A percentile compares a stretch with the other conserved stretches of the same genome.
Conservation (phyloP, 73 alveolate species). For the Durusdinium trenchii region DNA sequence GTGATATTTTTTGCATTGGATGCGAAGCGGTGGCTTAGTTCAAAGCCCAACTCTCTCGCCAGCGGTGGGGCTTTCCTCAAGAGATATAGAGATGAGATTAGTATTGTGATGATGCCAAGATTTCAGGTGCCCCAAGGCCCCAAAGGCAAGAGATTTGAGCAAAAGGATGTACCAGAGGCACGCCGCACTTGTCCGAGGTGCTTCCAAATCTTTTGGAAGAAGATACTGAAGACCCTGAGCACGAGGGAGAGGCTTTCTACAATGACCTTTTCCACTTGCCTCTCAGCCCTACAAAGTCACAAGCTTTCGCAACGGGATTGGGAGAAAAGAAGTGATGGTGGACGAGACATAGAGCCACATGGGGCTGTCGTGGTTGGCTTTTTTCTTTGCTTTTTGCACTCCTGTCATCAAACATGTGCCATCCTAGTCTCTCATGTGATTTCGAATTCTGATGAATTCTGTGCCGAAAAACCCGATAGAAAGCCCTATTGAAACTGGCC, state of each 20-base stretch:
- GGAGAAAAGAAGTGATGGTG: not conserved
- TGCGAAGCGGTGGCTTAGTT: slow-evolving; percentile 65
- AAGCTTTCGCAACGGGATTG: not conserved
- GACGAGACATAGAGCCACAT: no score
- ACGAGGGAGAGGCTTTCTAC: slow-evolving; percentile 78
- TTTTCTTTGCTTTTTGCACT: not conserved
- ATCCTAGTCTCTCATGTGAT: not conserved
- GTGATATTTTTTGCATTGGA: slow-evolving; percentile 58
- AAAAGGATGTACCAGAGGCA: no score
- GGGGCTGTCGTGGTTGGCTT: no score
- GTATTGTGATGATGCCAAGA: no score
- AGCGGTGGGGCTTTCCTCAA: not conserved
- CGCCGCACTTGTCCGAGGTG: not conserved
- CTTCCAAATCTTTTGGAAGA: slow-evolving; percentile 34
- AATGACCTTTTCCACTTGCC: slow-evolving; percentile 78
- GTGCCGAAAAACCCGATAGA: no score
- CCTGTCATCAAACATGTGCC: not conserved
- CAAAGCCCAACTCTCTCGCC: no score
- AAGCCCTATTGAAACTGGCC: no score
- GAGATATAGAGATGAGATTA: not conserved
- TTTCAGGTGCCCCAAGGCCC: no score
- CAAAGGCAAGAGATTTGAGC: no score
- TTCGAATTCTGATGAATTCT: not conserved
- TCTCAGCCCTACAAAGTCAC: not conserved
- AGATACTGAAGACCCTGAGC: slow-evolving; percentile 61